phyloP scores from a whole-genome alignment of 768 basidiomycete genomes.

The Calocybe cyanea region DNA sequence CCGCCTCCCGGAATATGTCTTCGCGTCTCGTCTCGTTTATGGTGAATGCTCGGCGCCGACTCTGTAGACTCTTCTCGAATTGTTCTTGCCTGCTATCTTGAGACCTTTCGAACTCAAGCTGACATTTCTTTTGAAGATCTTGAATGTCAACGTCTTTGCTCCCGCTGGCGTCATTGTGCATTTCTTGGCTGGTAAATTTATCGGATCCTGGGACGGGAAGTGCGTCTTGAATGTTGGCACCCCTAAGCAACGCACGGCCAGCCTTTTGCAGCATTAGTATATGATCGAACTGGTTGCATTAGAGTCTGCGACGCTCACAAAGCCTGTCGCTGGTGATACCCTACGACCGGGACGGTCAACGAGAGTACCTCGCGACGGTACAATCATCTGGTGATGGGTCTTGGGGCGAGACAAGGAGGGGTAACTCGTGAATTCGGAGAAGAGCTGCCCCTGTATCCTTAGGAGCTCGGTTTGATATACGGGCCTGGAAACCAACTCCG shows the following conservation, averaged over 20 bases:
- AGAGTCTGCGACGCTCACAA: neutral
- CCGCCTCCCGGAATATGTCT: neutral
- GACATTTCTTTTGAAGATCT: neutral
- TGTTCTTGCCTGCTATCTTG: slow-evolving; percentile 4
- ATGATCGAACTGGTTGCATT: neutral
- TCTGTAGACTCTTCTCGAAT: slow-evolving; percentile 1
- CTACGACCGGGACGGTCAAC: neutral
- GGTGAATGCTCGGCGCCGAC: slow-evolving; percentile 5
- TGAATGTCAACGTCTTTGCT: slow-evolving; percentile 1
- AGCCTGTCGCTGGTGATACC: slow-evolving; percentile 5
- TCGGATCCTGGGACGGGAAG: slow-evolving; percentile 1
- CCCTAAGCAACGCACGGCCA: slow-evolving; percentile 1
- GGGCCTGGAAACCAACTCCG: no score
- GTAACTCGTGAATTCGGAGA: no score
- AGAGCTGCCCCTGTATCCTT: neutral
- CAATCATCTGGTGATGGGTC: no score
- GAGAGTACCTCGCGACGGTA: no score
- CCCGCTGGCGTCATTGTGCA: no score
- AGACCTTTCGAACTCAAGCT: slow-evolving; percentile 2
- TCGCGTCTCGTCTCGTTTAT: slow-evolving; percentile 5
- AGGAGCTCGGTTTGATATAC: neutral
- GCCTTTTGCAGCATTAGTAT: neutral
- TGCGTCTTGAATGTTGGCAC: neutral
- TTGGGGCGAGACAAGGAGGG: no score
- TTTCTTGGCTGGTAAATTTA: neutral